Conservation (phyloP, 306 rosid species). For the Acacia crassicarpa region DNA sequence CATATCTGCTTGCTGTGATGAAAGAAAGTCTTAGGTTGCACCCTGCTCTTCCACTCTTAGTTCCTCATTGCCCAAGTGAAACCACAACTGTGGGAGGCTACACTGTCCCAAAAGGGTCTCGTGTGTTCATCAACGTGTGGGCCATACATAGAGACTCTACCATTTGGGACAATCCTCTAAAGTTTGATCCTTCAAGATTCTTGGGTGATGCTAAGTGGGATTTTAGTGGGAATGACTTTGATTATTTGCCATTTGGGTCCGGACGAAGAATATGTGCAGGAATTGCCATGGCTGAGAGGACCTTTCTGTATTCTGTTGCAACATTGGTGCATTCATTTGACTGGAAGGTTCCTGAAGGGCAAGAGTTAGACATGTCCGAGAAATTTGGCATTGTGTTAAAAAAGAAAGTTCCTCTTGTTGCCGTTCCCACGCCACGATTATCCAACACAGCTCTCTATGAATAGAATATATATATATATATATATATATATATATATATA, state of each 20-base stretch:
- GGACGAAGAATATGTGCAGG: slow-evolving; percentile 84
- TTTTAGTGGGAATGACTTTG: slow-evolving; percentile 61
- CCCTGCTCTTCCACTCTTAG: slow-evolving; percentile 58
- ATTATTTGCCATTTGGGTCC: slow-evolving; percentile 71
- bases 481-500: too few species aligned
- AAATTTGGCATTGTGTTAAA: slow-evolving; percentile 63
- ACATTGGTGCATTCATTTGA: slow-evolving; percentile 68
- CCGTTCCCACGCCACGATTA: slow-evolving; percentile 53
- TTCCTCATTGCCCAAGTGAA: slow-evolving; percentile 66
- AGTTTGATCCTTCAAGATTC: slow-evolving; percentile 68
- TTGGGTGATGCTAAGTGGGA: slow-evolving; percentile 49
- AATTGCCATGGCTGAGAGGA: slow-evolving; percentile 78
- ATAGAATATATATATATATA: neutral
- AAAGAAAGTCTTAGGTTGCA: slow-evolving; percentile 71
- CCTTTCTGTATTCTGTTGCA: slow-evolving; percentile 53
- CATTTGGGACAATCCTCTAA: slow-evolving; percentile 58
- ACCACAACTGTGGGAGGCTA: slow-evolving; percentile 56
- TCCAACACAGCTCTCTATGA: slow-evolving; percentile 48
- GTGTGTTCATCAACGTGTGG: slow-evolving; percentile 69
- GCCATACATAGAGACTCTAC: slow-evolving; percentile 79
- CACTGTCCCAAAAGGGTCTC: slow-evolving; percentile 58
- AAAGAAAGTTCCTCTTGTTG: slow-evolving; percentile 56
- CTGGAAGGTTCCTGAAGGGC: slow-evolving; percentile 54
- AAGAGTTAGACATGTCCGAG: slow-evolving; percentile 44
- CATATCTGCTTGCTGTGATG: slow-evolving; percentile 63